Evolutionary conservation across 106 monocot genomes (phyloP), one percentile per base, ranked within the genome.

Genomic region (Dioscorea zingiberensis): DNA sequence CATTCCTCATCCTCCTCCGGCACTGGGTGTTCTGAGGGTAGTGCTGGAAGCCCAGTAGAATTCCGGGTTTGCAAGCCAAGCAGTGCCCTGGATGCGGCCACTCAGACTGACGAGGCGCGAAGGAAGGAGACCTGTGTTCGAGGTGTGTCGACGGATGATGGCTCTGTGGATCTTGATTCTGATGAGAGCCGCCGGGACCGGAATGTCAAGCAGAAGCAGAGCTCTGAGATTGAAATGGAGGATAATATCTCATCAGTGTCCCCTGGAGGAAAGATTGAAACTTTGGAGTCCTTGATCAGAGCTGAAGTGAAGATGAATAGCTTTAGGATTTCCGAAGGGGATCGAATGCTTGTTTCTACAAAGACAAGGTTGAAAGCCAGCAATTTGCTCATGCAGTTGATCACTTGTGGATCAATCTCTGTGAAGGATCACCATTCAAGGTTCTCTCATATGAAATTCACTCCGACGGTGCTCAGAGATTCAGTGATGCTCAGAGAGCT

Each of bases 361-460:
- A 74, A 47, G 3, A 61, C 81, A 2, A 89, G 69, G 63, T 16
- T 85, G 21, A 89, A 70, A 69, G 70, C 89, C 0, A 70, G 76
- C 0, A 77, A 79, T 70, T 28, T 85, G 65, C 66, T 89, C 25
- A 78, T 89, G 74, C 89, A 89, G 49, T 58, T 89, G 17, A 74
- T 89, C 18, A 82, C 89, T 14, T 89, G 89, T 58, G 89, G 89
- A 15, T 89, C 85, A 3, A 79, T 85, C 28, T 64, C 79, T 4
- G 89, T 85, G 44, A 89, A 89, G 74, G 81, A 89, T 65, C 76
- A 79, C 54, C 70, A 78, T 17, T 67, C 84, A 25, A 85, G 71
- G 73, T 78, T 82, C 64, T 71, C 82, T 15, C 81, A 76, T 2
- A 26, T 76, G 59, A 79, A 73, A 55, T 79, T 77, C 45, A 78